Evolutionary conservation across 1,284 basidiomycete genomes (phyloP).

Genomic region (Marasmius tenuissimus): DNA sequence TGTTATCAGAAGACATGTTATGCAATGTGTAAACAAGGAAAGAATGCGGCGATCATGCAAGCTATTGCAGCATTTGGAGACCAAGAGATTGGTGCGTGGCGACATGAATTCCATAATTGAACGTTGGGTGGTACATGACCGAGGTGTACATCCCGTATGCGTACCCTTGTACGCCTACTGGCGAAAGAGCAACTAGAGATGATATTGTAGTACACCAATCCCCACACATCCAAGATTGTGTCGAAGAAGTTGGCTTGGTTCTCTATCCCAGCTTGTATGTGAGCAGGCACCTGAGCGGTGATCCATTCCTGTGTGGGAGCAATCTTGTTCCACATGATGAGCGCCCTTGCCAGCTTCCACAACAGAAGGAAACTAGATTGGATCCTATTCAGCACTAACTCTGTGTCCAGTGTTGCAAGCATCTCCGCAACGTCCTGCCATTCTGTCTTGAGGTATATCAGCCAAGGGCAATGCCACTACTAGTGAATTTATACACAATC

Average conservation of each 20-base stretch:
- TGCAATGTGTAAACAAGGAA: constrained; percentile 87
- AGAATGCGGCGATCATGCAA: constrained; percentile 87
- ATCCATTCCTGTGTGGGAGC: constrained; percentile 80
- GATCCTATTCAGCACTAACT: constrained; percentile 78
- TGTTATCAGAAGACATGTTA: constrained; percentile 82
- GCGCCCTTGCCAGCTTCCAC: constrained; percentile 73
- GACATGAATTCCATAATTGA: constrained; percentile 89
- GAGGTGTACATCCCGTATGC: constrained; percentile 90
- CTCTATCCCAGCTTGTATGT: constrained; percentile 64
- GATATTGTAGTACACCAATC: constrained; percentile 88
- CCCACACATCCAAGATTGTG: constrained; percentile 71
- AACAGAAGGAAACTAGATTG: constrained; percentile 87
- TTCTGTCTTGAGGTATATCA: constrained; percentile 90
- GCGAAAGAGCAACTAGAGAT: constrained; percentile 88
- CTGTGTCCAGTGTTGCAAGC: constrained; percentile 79
- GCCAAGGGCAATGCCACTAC: constrained; percentile 87
- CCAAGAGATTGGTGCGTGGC: constrained; percentile 92
- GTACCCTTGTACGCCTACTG: constrained; percentile 84
- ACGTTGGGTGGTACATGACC: constrained; percentile 72
- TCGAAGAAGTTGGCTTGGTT: constrained; percentile 48
- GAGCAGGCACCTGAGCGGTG: constrained; percentile 67
- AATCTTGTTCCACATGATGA: constrained; percentile 90
- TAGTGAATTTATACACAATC: no score
- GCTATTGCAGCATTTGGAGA: constrained; percentile 90
- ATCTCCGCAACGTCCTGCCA: constrained; percentile 84